Evolutionary conservation across 306 rosid species (phyloP), one percentile per base, ranked within the genome.

Genomic region (Citrullus mucosospermus): DNA sequence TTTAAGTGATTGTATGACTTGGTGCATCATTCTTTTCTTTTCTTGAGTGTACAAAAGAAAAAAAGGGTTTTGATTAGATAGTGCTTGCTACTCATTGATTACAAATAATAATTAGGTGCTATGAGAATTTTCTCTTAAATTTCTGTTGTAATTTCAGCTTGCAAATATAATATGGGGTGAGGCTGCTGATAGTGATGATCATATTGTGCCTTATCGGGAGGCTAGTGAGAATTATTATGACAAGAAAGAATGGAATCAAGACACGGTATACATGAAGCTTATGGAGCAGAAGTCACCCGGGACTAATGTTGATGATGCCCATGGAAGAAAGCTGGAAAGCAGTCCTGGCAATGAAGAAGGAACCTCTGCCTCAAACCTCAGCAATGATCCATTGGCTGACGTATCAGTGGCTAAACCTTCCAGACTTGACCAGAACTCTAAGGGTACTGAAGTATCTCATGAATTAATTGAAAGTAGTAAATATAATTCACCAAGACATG

Each of bases 111-210:
- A 15, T 72, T 72, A 15, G 6, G 61, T 25, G 17, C 53, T 22
- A 25, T 5, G 13, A 50, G 4, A 46, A 13, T 28, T 9, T 61
- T 39, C 7, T 59, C 68, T 50, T 22, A 46, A 6, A 20, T 68
- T 48, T 48, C 48, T 48, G 32, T 70, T 79, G 57, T 41, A 43
- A 75, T 87, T 84, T 88, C 99, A 92, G 99, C 91, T 95, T 69
- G 86, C 88, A 22, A 89, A 91, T 86, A 92, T 95, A 90, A 82
- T 95, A 92, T 92, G 97, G 97, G 96, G 85, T 81, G 97, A 92
- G 87, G 86, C 84, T 69, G 84, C 80, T 63, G 97, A 88, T 81
- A 86, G 78, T 76, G 93, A 88, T 86, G 99, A 92, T 80, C 97
- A 95, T 85, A 91, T 92, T 85, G 97, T 92, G 85, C 99, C 97